phyloP scores from a whole-genome alignment of 345 rosid species.

The Lumnitzera littorea region DNA sequence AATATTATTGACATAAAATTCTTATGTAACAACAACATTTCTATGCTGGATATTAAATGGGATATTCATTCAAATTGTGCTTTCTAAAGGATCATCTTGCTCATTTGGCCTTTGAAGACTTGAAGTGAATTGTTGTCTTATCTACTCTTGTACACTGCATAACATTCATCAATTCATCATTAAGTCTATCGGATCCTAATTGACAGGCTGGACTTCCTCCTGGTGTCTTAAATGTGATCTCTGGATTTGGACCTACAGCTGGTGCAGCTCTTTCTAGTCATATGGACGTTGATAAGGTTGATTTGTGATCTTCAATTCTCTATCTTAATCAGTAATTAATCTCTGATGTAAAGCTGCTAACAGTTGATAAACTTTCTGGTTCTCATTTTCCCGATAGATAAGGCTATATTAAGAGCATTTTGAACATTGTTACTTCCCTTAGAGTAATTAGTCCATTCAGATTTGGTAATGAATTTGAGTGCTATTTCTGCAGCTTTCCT shows the following conservation, averaged over 20 bases:
- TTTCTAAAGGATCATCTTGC: too few relatives aligned
- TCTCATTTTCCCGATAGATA: too few relatives aligned
- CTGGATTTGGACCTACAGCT: slow-evolving; percentile 82
- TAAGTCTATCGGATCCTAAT: slow-evolving; percentile 3
- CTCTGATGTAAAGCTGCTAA: too few relatives aligned
- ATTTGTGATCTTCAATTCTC: not conserved
- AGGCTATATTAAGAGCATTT: too few relatives aligned
- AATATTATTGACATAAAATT: too few relatives aligned
- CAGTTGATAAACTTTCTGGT: too few relatives aligned
- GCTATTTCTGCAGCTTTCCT: slow-evolving; percentile 16
- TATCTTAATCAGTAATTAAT: too few relatives aligned
- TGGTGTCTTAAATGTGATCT: slow-evolving; percentile 79
- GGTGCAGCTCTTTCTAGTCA: slow-evolving; percentile 88
- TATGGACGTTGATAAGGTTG: slow-evolving; percentile 90
- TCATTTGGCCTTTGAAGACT: too few relatives aligned
- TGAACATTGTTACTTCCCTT: not conserved
- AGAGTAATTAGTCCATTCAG: too few relatives aligned
- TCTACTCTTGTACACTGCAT: not conserved
- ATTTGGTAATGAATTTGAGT: not conserved
- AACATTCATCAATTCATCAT: not conserved
- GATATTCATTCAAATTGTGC: too few relatives aligned
- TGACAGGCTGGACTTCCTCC: slow-evolving; percentile 92
- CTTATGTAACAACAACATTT: too few relatives aligned
- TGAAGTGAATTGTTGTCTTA: not conserved
- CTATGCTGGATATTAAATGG: too few relatives aligned